These are phyloP conservation scores for Gomphus sp. DNA, from an alignment of 1,284 basidiomycete genomes.

Conservation along the genomic window DNA sequence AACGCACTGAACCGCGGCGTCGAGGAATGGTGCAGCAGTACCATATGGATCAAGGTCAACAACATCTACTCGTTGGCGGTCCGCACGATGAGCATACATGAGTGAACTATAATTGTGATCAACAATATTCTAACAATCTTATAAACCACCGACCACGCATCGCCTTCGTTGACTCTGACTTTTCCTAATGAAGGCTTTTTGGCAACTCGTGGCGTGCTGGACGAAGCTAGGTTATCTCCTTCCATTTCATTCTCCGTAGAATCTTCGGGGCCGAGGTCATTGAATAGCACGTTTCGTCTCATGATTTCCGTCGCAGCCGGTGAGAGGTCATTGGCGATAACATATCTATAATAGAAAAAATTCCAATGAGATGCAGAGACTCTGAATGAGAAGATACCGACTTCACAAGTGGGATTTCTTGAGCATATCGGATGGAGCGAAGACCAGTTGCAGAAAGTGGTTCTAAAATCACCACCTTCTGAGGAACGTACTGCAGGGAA, in stretches of 20 bases:
- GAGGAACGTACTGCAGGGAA: constrained; percentile 51
- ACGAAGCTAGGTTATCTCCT: constrained; percentile 11
- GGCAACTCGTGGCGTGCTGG: constrained; percentile 10
- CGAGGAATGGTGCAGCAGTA: constrained; percentile 93
- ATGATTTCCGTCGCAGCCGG: constrained; percentile 81
- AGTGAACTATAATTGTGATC: constrained; percentile 45
- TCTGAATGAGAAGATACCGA: constrained; percentile 24
- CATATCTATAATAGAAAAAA: constrained; percentile 44
- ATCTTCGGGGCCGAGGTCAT: constrained; percentile 50
- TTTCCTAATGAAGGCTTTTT: constrained; percentile 32
- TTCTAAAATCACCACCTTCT: constrained; percentile 82
- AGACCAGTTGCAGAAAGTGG: constrained; percentile 94
- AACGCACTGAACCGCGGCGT: constrained; percentile 90
- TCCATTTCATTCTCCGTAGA: not conserved
- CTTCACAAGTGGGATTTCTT: constrained; percentile 91
- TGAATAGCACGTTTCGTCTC: constrained; percentile 83
- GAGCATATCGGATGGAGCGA: constrained; percentile 94
- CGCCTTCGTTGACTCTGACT: constrained; percentile 80
- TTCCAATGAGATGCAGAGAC: not conserved
- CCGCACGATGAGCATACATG: constrained; percentile 85
- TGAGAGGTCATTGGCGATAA: constrained; percentile 93
- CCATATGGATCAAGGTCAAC: constrained; percentile 98
- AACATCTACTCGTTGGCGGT: constrained; percentile 75
- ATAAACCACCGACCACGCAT: constrained; percentile 66
- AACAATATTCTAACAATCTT: not conserved